These are phyloP conservation scores for Macrocystidia cucumis DNA, from an alignment of 1,284 basidiomycete species.

Conservation along the genomic window DNA sequence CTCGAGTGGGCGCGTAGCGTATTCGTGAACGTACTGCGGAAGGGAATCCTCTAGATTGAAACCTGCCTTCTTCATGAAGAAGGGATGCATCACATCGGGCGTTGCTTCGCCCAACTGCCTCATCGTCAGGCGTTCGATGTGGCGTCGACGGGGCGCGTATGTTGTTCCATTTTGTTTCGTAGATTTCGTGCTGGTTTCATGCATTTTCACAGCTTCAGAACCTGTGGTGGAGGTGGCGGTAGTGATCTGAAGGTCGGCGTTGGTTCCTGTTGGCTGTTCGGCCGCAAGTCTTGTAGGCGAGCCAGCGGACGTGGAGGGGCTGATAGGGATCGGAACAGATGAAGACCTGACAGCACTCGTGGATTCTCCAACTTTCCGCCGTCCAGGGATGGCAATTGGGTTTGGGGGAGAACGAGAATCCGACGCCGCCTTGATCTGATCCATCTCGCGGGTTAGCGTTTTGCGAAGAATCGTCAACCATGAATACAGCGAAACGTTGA, in stretches of 20 bases:
- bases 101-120: slow-evolving; percentile 82
- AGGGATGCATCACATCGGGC: slow-evolving; percentile 81
- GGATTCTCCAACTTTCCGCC: slow-evolving; percentile 22
- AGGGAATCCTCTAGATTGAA: slow-evolving; percentile 75
- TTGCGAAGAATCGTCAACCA: slow-evolving; percentile 74
- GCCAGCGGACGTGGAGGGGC: slow-evolving; percentile 9
- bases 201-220: slow-evolving; percentile 14
- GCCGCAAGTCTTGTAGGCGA: no score
- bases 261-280: not conserved
- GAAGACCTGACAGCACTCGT: slow-evolving; percentile 18
- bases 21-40: slow-evolving; percentile 83
- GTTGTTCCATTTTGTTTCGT: slow-evolving; percentile 26
- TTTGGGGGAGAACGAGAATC: slow-evolving; percentile 37
- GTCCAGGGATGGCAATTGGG: slow-evolving; percentile 16
- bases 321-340: slow-evolving; percentile 5
- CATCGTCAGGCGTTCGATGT: slow-evolving; percentile 72
- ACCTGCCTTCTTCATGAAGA: slow-evolving; percentile 79
- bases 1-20: slow-evolving; percentile 76
- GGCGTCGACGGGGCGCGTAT: slow-evolving; percentile 46
- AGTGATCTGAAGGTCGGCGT: not conserved
- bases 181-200: slow-evolving; percentile 10
- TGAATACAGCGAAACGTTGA: slow-evolving; percentile 73
- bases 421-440: slow-evolving; percentile 54
- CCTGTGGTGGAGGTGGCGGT: not conserved
- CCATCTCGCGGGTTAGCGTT: slow-evolving; percentile 66